Evolutionary conservation across 2,329 filamentous ascomycete species (phyloP), one percentile per base, ranked within the genome.

Genomic region (Raffaelea deltoideospora): DNA sequence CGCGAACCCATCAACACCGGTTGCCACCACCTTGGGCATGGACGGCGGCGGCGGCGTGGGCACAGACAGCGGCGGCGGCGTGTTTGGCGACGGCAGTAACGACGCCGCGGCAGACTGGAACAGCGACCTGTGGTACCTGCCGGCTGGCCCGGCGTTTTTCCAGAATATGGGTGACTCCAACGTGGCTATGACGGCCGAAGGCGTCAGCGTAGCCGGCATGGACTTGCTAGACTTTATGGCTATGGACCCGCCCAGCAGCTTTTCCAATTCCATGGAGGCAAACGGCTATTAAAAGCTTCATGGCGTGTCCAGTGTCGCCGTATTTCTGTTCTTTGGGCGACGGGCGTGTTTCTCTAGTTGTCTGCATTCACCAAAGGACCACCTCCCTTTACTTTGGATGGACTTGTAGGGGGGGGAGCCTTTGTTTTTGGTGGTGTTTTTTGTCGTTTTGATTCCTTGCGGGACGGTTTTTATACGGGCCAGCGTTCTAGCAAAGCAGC

Each of bases 201-300:
- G 74, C 21, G 69, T 79, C 34, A 77, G 77, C 45, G 69, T 79
- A 3, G 74, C 73, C 10, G 76, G 76, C 1, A 60, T 79, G 23
- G 76, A 80, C 49, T 50, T 80, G 46, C 62, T 80, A 13, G 76
- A 80, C 48, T 78, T 74, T 44, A 77, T 79, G 72, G 68, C 71
- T 8, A 72, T 77, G 66, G 73, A 72, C 28, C 57, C 60, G 28
- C 30, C 38, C 2, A 6, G 18, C 23, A 38, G 22, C 15, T 22
- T 36, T 15, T n/a, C 28, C 2, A 19, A 9, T 5, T 13, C 19
- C 18, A 39, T 36, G 39, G 41, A 43, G 3, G 36, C 34, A 2
- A 26, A 28, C 15, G 33, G 37, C 2, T 41, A 32, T 21, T 41
- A 35, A 27, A 37, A 7, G 33, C n/a, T 21, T 3, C 24, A 19